Conservation (phyloP, 2,329 filamentous ascomycete genomes). For the Aureobasidium sp. region DNA sequence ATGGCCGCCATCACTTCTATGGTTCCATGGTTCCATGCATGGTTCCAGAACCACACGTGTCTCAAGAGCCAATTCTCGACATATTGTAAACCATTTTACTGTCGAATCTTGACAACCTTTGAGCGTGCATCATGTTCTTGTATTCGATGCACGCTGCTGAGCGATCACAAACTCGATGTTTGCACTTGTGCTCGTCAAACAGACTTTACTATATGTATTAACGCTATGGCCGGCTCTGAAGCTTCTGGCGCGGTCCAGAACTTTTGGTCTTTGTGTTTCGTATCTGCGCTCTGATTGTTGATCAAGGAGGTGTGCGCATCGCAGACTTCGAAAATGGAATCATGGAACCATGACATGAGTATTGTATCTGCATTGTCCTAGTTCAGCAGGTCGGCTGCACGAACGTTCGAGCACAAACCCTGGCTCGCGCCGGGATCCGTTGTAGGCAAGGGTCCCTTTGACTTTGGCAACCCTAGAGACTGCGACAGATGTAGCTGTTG, state of each 20-base stretch:
- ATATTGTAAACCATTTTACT: not conserved
- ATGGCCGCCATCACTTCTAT: not conserved
- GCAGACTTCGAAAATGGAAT: not conserved
- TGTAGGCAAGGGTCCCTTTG: not conserved
- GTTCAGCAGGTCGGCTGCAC: not conserved
- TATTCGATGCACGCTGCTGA: not conserved
- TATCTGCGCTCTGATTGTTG: not conserved
- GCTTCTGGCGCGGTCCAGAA: slow-evolving; percentile 8
- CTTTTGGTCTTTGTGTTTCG: not conserved
- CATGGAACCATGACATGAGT: not conserved
- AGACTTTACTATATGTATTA: not conserved
- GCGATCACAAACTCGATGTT: not conserved
- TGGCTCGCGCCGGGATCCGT: not conserved
- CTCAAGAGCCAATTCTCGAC: not conserved
- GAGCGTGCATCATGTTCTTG: not conserved
- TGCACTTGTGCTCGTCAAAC: not conserved
- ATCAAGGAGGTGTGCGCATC: not conserved
- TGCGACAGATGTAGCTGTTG: not conserved
- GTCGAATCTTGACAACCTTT: not conserved
- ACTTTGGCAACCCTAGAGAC: not conserved
- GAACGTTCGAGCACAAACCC: not conserved
- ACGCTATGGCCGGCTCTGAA: not conserved
- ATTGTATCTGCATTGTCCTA: not conserved
- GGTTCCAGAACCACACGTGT: not conserved
- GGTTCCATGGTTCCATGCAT: not conserved